A percentile compares a stretch with the other conserved stretches of the same genome.
phyloP scores from a whole-genome alignment of 495 filamentous ascomycete genomes.

The Opeltia flavorubescens region DNA sequence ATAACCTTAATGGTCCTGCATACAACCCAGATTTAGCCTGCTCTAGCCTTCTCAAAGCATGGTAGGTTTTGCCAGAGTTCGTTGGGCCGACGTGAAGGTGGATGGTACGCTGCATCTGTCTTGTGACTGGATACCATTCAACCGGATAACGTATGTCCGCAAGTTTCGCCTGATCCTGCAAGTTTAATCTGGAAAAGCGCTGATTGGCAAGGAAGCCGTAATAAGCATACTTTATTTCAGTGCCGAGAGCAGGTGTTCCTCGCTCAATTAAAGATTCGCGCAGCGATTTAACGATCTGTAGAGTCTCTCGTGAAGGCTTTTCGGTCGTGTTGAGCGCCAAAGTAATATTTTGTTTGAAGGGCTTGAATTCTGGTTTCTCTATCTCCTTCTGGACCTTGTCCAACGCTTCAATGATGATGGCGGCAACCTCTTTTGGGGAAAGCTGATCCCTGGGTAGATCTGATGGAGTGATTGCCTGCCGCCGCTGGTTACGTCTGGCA shows the following conservation, averaged over 20 bases:
- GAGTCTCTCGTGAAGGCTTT: conserved; percentile 6
- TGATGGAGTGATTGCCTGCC: no score
- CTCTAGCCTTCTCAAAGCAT: conserved; percentile 79
- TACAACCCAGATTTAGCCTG: conserved; percentile 65
- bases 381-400: not conserved
- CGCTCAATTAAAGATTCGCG: conserved; percentile 39
- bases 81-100: conserved; percentile 95
- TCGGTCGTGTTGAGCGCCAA: not conserved
- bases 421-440: not conserved
- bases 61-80: conserved; percentile 97
- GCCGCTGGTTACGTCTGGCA: no score
- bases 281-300: conserved; percentile 20
- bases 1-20: conserved; percentile 75
- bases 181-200: conserved; percentile 31
- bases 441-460: not conserved
- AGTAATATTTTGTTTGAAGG: not conserved
- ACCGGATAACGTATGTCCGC: conserved; percentile 72
- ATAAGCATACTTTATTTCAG: conserved; percentile 44
- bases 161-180: conserved; percentile 46
- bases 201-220: conserved; percentile 34
- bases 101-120: conserved; percentile 63
- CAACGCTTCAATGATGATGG: not conserved
- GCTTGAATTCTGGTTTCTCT: not conserved
- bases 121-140: conserved; percentile 81
- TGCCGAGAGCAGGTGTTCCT: conserved; percentile 32